Evolutionary conservation across 2,329 filamentous ascomycete genomes (phyloP), one percentile per base, ranked within the genome.

Genomic region (Fusarium sp.): DNA sequence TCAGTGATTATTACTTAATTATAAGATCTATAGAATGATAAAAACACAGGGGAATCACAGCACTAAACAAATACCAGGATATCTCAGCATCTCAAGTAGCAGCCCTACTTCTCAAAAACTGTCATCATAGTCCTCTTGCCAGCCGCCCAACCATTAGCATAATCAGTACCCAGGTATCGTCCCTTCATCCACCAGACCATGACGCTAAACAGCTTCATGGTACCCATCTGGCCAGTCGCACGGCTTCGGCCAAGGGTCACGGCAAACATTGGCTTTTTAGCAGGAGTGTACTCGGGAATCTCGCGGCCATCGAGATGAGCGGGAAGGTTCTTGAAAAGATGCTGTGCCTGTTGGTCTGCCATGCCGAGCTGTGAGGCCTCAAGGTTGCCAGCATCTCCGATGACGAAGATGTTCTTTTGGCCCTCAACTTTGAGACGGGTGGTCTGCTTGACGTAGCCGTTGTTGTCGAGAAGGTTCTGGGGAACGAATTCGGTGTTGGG

Each of bases 401-500:
- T 61, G 24, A 85, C 79, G 73, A 86, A 87, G 55, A 87, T 79
- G 75, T 86, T 83, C 14, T 72, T 57, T 67, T 83, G 68, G 3
- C 79, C 80, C 12, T 80, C 76, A 4, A 77, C 79, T 45, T 81
- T 82, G 16, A 87, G 77, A 28, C 74, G 78, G 8, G 73, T 77
- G 45, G 81, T 83, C 72, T 85, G 83, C 66, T 79, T 78, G 57
- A 86, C 63, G 61, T 78, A 81, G 13, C 80, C 81, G 2, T 63
- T 41, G 30, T 65, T 59, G 41, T 84, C 82, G 24, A 83, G 79
- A 64, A 87, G 75, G 3, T 71, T 58, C 13, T 78, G 67, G 7
- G 85, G 84, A 36, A 81, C 75, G 71, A 87, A 87, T 9, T 77
- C 74, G 2, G 83, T 84, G 79, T 89, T 89, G 63, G 83, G 82